phyloP scores from a whole-genome alignment of 345 rosid species.

The Gossypium anomalum region DNA sequence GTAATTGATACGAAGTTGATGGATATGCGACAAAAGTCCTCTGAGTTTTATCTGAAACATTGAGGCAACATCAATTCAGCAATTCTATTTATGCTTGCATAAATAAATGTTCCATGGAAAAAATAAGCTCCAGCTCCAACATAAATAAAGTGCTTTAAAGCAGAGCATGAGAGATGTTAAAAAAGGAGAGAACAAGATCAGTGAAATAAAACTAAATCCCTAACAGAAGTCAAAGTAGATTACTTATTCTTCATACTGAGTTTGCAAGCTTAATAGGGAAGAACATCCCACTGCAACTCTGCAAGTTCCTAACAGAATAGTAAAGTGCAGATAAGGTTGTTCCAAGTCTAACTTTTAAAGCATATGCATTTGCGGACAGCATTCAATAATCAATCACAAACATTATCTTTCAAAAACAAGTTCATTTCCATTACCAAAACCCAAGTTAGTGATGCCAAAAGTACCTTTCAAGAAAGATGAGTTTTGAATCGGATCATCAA shows the following conservation, averaged over 20 bases:
- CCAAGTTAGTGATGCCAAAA: neutral
- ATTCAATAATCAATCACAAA: neutral
- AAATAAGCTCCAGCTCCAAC: neutral
- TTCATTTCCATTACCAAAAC: neutral
- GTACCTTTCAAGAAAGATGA: neutral
- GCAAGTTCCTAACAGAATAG: neutral
- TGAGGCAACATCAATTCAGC: slow-evolving; percentile 4
- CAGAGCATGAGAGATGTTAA: slow-evolving; percentile 59
- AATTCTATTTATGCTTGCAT: neutral
- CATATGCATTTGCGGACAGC: neutral
- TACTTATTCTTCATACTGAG: slow-evolving; percentile 45
- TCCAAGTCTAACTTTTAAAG: slow-evolving; percentile 1
- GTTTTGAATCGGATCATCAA: neutral
- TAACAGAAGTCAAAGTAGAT: slow-evolving; percentile 17
- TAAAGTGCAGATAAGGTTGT: neutral
- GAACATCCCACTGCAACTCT: neutral
- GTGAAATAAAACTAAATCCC: slow-evolving; percentile 10
- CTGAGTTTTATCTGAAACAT: slow-evolving; percentile 79
- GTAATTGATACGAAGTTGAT: slow-evolving; percentile 84
- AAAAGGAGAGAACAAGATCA: slow-evolving; percentile 43
- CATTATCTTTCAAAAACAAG: neutral
- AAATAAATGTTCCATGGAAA: neutral
- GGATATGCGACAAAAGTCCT: slow-evolving; percentile 90
- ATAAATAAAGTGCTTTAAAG: slow-evolving; percentile 32
- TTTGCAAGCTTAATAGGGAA: neutral